These are phyloP conservation scores for Termitomyces sp. DNA, from an alignment of 768 basidiomycete species.

Conservation along the genomic window DNA sequence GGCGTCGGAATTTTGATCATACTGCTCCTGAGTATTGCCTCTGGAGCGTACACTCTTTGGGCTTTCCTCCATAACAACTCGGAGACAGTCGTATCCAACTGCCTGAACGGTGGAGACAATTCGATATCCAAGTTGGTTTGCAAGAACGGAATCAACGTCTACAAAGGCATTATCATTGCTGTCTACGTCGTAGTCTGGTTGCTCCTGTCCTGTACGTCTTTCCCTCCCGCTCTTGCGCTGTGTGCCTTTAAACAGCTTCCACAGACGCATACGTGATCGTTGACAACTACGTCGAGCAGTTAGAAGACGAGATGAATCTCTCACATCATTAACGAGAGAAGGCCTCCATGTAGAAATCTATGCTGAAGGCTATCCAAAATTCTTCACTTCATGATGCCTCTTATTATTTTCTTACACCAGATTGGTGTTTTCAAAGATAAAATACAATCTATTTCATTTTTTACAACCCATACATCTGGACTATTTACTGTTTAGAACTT, in stretches of 20 bases:
- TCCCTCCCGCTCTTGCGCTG: not conserved
- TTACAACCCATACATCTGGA: too few species aligned
- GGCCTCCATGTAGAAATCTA: too few species aligned
- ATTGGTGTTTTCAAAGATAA: too few species aligned
- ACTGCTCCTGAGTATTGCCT: constrained; percentile 41
- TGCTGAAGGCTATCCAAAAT: too few species aligned
- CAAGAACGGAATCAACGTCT: constrained; percentile 33
- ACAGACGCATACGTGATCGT: constrained; percentile 50
- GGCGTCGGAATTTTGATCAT: constrained; percentile 38
- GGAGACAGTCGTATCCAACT: constrained; percentile 29
- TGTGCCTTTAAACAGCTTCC: not conserved
- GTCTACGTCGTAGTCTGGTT: constrained; percentile 49
- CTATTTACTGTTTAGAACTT: too few species aligned
- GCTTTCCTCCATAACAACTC: constrained; percentile 40
- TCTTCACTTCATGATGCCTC: too few species aligned
- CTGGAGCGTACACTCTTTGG: constrained; percentile 45
- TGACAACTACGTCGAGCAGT: constrained; percentile 46
- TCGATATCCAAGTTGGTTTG: constrained; percentile 32
- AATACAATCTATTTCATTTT: too few species aligned
- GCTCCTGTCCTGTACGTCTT: constrained; percentile 47
- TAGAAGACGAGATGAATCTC: constrained; percentile 39
- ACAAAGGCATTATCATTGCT: constrained; percentile 38
- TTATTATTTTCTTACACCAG: too few species aligned
- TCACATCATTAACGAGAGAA: too few species aligned
- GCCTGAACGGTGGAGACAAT: constrained; percentile 28